These are phyloP conservation scores for Leishmania tarentolae DNA, from an alignment of 208 protist species.

Conservation along the genomic window DNA sequence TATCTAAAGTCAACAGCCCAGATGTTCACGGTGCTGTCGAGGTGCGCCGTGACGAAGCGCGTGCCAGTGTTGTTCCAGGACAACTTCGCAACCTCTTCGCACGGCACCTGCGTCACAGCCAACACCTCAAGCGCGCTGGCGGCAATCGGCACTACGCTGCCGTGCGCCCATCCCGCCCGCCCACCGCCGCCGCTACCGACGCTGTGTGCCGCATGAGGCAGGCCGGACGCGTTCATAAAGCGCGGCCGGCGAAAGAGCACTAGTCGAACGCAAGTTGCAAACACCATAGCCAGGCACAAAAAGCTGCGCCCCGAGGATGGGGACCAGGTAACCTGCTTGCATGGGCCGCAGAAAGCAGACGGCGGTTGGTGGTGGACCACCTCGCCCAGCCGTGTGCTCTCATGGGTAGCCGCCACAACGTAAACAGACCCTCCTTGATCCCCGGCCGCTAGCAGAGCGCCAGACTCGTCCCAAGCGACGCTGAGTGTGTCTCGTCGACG, in stretches of 20 bases:
- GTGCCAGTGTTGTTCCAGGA: slow-evolving; percentile 85
- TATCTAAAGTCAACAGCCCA: slow-evolving; percentile 70
- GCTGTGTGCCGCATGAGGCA: slow-evolving; percentile 22
- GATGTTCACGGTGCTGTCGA: slow-evolving; percentile 66
- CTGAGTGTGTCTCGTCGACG: slow-evolving; percentile 41
- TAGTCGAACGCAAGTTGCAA: slow-evolving; percentile 44
- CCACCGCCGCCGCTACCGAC: neutral
- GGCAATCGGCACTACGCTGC: neutral
- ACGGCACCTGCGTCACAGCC: slow-evolving; percentile 38
- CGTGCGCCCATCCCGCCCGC: too few species aligned
- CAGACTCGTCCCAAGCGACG: slow-evolving; percentile 70
- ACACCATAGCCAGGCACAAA: slow-evolving; percentile 66
- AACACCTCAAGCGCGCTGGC: slow-evolving; percentile 43
- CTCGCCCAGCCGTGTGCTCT: slow-evolving; percentile 35
- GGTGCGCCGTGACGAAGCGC: slow-evolving; percentile 80
- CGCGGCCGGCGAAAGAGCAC: slow-evolving; percentile 69
- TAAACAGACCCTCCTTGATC: slow-evolving; percentile 49
- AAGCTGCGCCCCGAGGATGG: slow-evolving; percentile 82
- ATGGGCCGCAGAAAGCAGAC: slow-evolving; percentile 10
- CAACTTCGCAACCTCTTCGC: slow-evolving; percentile 65
- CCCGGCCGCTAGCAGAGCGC: slow-evolving; percentile 63
- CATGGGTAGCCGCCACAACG: slow-evolving; percentile 50
- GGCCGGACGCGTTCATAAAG: slow-evolving; percentile 30
- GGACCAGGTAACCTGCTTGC: slow-evolving; percentile 71
- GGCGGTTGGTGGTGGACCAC: slow-evolving; percentile 31